Evolutionary conservation across 257 asterid species (phyloP).

Genomic region (Solanum pimpinellifolium): DNA sequence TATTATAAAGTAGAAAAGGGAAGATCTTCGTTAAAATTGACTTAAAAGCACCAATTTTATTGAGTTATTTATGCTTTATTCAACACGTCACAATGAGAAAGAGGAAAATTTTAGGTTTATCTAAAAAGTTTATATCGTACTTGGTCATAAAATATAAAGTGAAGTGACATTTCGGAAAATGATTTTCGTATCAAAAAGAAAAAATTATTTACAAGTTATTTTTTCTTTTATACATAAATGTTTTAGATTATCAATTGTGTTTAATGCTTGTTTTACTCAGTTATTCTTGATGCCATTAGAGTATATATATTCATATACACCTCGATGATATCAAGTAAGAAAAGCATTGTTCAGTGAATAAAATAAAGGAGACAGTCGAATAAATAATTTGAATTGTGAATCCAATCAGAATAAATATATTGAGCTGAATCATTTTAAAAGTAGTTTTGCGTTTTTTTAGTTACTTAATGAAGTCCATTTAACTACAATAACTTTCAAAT

Average conservation of each 20-base stretch:
- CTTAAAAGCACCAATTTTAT: not conserved
- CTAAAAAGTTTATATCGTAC: not conserved
- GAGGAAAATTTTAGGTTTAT: not conserved
- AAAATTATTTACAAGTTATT: not conserved
- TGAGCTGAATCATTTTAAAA: too few species aligned
- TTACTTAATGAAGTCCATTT: not conserved
- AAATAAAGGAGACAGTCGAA: fast-evolving
- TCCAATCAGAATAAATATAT: too few species aligned
- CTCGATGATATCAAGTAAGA: too few species aligned
- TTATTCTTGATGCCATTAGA: too few species aligned
- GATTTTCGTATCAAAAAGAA: not conserved
- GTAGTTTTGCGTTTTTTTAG: not conserved
- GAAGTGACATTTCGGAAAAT: not conserved
- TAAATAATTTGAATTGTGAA: too few species aligned
- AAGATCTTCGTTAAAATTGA: not conserved
- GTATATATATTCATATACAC: too few species aligned
- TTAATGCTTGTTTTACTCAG: too few species aligned
- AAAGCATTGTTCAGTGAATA: too few species aligned
- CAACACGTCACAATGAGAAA: not conserved
- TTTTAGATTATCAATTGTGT: too few species aligned
- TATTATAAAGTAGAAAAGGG: not conserved
- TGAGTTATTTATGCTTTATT: not conserved
- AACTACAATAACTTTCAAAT: not conserved
- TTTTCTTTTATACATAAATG: too few species aligned
- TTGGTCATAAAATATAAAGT: not conserved